Conservation (phyloP, 495 filamentous ascomycete genomes). For the Terfezia boudieri region DNA sequence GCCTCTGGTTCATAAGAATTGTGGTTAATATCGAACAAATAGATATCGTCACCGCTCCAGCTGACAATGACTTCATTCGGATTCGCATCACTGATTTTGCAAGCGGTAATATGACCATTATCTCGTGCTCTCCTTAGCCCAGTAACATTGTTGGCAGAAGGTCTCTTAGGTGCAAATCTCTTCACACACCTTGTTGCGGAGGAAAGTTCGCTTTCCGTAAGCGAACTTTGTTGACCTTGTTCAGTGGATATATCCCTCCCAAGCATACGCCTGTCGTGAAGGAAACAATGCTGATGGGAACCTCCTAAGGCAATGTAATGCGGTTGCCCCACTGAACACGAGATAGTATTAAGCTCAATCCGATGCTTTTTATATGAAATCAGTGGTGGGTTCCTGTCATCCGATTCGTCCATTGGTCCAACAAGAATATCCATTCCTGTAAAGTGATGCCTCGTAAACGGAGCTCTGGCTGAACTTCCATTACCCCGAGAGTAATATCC, state of each 20-base stretch:
- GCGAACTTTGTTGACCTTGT: conserved; percentile 25
- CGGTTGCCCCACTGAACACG: conserved; percentile 48
- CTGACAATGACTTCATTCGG: conserved; percentile 54
- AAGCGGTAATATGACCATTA: conserved; percentile 50
- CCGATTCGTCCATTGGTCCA: conserved; percentile 21
- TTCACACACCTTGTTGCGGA: conserved; percentile 46
- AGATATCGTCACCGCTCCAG: conserved; percentile 56
- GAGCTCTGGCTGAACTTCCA: neutral
- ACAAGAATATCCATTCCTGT: conserved; percentile 7
- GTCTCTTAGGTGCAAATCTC: conserved; percentile 40
- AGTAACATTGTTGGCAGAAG: conserved; percentile 23
- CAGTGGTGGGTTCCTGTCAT: conserved; percentile 38
- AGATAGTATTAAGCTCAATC: conserved; percentile 53
- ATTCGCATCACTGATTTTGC: conserved; percentile 57
- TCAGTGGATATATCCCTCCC: conserved; percentile 37
- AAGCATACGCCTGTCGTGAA: conserved; percentile 54
- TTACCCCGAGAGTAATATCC: conserved; percentile 27
- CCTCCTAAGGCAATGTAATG: conserved; percentile 59
- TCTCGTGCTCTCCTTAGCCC: conserved; percentile 18
- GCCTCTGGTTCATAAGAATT: conserved; percentile 30
- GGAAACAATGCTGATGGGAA: conserved; percentile 49
- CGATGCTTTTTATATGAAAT: conserved; percentile 47
- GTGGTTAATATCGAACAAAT: conserved; percentile 47
- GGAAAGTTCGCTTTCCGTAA: conserved; percentile 35
- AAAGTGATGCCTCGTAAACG: conserved; percentile 5